These are phyloP conservation scores for Pseudognaphalium luteoalbum DNA, from an alignment of 129 eudicot species.

Conservation along the genomic window DNA sequence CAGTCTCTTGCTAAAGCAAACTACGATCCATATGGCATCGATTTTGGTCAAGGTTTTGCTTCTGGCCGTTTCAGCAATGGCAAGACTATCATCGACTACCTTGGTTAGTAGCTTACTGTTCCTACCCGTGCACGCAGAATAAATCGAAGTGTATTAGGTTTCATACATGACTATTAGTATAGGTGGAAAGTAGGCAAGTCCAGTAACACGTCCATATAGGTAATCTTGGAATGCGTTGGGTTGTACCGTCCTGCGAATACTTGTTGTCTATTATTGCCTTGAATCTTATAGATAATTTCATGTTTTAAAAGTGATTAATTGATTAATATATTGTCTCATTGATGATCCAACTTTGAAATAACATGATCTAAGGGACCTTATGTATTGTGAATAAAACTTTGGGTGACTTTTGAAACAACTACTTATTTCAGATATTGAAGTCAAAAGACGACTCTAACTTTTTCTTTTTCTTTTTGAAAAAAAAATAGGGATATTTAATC, in stretches of 20 bases:
- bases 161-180: no score
- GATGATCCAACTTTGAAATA: no score
- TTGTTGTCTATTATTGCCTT: no score
- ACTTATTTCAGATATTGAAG: not conserved
- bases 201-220: not conserved
- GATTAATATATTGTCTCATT: no score
- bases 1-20: constrained; percentile 64
- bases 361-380: no score
- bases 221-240: not conserved
- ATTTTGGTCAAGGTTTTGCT: constrained; percentile 53
- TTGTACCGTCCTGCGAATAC: not conserved
- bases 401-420: not conserved
- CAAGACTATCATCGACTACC: constrained; percentile 54
- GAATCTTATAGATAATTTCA: no score
- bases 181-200: not conserved
- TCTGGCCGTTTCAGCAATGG: constrained; percentile 81
- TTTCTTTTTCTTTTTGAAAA: no score
- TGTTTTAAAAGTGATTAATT: no score
- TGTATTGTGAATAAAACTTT: no score
- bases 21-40: constrained; percentile 64
- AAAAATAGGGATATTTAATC: not conserved
- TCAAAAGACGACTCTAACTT: not conserved
- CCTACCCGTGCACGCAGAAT: not conserved
- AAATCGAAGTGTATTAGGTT: not conserved
- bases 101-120: constrained; percentile 33